These are phyloP conservation scores for Saposhnikovia divaricata DNA, from an alignment of 129 eudicot genomes.

Conservation along the genomic window DNA sequence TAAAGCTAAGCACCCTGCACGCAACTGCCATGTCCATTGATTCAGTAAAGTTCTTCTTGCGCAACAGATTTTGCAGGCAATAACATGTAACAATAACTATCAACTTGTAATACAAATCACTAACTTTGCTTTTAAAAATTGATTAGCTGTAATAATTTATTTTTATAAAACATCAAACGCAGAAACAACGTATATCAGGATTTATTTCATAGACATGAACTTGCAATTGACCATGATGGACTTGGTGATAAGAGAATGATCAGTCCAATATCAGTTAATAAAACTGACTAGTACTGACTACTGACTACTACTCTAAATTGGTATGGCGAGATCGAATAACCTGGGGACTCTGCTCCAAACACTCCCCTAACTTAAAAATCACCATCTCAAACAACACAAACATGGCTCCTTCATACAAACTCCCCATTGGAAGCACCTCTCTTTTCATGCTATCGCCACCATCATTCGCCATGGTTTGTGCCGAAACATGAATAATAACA, in stretches of 20 bases:
- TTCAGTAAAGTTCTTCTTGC: no score
- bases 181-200: neutral
- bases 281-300: no score
- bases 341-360: slow-evolving; percentile 53
- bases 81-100: no score
- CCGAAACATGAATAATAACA: slow-evolving; percentile 63
- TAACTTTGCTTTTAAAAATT: no score
- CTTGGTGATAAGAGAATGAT: neutral
- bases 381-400: slow-evolving; percentile 96
- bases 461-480: slow-evolving; percentile 90
- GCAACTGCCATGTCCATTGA: no score
- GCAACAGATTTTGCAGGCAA: no score
- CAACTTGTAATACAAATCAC: no score
- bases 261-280: no score
- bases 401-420: slow-evolving; percentile 83
- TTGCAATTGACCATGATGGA: neutral
- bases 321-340: slow-evolving; percentile 75
- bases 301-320: slow-evolving; percentile 63
- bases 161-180: no score
- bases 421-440: slow-evolving; percentile 83
- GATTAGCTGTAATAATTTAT: no score
- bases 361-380: slow-evolving; percentile 43
- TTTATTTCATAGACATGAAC: neutral
- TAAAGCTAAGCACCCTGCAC: no score
- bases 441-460: slow-evolving; percentile 17